Percentiles rank a stretch among this genome's conserved stretches.
Conservation (phyloP, 176 grass and related monocot species). For the Musa itinerans region DNA sequence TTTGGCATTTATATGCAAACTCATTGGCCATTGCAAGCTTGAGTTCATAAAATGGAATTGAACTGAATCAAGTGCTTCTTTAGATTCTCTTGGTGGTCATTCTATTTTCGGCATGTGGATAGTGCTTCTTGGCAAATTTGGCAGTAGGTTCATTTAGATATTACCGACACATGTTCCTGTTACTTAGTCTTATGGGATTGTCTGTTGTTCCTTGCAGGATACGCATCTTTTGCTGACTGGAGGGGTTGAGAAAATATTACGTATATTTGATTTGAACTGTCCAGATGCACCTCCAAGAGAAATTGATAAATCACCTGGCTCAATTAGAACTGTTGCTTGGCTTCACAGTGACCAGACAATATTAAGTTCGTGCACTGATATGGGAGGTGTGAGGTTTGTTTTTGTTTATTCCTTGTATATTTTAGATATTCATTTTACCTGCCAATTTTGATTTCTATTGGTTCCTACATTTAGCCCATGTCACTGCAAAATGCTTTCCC, state of each 20-base stretch:
- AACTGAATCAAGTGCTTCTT: not conserved
- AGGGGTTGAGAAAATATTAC: slow-evolving; percentile 84
- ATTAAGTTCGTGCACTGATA: slow-evolving; percentile 91
- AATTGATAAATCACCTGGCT: slow-evolving; percentile 88
- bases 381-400: slow-evolving; percentile 86
- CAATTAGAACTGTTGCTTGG: slow-evolving; percentile 79
- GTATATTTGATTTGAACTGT: slow-evolving; percentile 88
- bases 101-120: not conserved
- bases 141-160: not conserved
- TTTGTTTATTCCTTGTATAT: not conserved
- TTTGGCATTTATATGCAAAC: not conserved
- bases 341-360: slow-evolving; percentile 90
- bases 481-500: too few species aligned
- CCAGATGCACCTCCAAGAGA: slow-evolving; percentile 89
- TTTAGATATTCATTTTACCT: not conserved
- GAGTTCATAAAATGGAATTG: not conserved
- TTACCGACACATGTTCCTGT: not conserved
- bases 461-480: too few species aligned
- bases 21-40: not conserved
- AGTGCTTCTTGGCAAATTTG: not conserved
- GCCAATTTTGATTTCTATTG: not conserved
- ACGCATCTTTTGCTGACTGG: slow-evolving; percentile 85
- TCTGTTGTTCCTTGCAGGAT: slow-evolving; percentile 38
- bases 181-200: not conserved
- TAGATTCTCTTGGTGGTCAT: not conserved